phyloP scores from a whole-genome alignment of 495 filamentous ascomycete genomes.

The Paragyromitra xinjiangensis region DNA sequence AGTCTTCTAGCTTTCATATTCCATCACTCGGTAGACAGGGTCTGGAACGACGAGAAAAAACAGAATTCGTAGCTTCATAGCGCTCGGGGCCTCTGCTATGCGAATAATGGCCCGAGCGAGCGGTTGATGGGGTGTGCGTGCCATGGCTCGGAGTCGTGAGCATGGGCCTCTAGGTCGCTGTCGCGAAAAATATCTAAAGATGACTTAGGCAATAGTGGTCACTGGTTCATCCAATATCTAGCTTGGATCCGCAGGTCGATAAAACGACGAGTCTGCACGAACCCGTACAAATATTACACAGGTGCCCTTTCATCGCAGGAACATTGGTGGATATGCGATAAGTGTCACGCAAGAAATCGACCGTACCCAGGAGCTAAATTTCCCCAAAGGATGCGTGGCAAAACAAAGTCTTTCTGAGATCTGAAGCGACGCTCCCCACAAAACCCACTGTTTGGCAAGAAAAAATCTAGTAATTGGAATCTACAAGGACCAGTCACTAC shows the following conservation, averaged over 20 bases:
- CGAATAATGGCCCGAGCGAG: not conserved
- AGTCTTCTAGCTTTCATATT: not conserved
- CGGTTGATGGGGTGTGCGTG: constrained; percentile 9
- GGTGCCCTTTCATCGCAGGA: not conserved
- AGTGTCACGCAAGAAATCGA: not conserved
- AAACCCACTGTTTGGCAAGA: not conserved
- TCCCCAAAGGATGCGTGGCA: not conserved
- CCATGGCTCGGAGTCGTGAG: not conserved
- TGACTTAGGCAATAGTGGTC: not conserved
- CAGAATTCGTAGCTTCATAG: not conserved
- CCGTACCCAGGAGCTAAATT: not conserved
- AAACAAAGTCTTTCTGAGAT: not conserved
- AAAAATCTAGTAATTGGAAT: not conserved
- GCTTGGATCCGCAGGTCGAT: not conserved
- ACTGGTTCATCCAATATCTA: not conserved
- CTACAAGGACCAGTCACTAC: not conserved
- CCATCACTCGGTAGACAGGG: not conserved
- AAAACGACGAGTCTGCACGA: not conserved
- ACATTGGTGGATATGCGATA: not conserved
- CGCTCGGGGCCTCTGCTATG: not conserved
- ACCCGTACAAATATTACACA: not conserved
- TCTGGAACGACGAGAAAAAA: not conserved
- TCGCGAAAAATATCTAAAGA: not conserved
- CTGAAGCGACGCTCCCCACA: not conserved
- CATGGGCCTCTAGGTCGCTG: not conserved